Percentiles rank a stretch among this genome's conserved stretches.
phyloP scores from a whole-genome alignment of 2,329 filamentous ascomycete species.

The Drechmeria coniospora region DNA sequence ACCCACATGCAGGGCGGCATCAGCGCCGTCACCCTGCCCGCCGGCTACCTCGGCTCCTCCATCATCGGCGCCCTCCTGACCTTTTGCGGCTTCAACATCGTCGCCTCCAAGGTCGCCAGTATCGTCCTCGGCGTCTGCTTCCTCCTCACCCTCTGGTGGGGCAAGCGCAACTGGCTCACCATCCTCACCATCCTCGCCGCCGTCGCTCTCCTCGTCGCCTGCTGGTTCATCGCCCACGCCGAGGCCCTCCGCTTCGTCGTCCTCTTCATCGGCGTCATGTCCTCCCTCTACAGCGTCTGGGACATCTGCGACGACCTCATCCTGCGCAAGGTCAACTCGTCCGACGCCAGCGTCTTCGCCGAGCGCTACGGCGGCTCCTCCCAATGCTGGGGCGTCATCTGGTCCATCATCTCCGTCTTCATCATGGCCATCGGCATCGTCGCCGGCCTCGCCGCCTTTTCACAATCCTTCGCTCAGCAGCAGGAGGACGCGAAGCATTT shows the following conservation, averaged over 20 bases:
- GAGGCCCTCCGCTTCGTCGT: conserved; percentile 60
- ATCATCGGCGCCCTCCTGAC: conserved; percentile 64
- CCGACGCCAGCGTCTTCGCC: conserved; percentile 66
- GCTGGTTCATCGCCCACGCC: conserved; percentile 68
- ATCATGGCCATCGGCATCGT: conserved; percentile 63
- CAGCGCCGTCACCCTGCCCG: conserved; percentile 55
- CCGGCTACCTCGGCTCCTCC: conserved; percentile 63
- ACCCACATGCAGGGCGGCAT: conserved; percentile 64
- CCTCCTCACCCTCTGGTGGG: conserved; percentile 70
- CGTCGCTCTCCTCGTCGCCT: conserved; percentile 54
- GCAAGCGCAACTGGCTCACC: conserved; percentile 62
- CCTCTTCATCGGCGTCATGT: conserved; percentile 73
- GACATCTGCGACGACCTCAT: conserved; percentile 77
- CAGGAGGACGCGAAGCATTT: conserved; percentile 53
- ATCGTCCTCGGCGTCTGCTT: conserved; percentile 61
- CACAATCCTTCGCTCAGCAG: conserved; percentile 52
- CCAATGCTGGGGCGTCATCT: conserved; percentile 68
- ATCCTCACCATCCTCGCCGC: conserved; percentile 54
- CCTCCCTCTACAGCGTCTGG: conserved; percentile 66
- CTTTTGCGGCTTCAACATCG: conserved; percentile 69
- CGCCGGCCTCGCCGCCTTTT: conserved; percentile 64
- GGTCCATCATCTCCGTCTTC: conserved; percentile 54
- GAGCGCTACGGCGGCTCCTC: conserved; percentile 65
- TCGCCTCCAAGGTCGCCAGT: conserved; percentile 65
- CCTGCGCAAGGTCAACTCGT: conserved; percentile 63